Evolutionary conservation across 2,329 filamentous ascomycete species (phyloP).

Genomic region (Pseudogymnoascus destructans): DNA sequence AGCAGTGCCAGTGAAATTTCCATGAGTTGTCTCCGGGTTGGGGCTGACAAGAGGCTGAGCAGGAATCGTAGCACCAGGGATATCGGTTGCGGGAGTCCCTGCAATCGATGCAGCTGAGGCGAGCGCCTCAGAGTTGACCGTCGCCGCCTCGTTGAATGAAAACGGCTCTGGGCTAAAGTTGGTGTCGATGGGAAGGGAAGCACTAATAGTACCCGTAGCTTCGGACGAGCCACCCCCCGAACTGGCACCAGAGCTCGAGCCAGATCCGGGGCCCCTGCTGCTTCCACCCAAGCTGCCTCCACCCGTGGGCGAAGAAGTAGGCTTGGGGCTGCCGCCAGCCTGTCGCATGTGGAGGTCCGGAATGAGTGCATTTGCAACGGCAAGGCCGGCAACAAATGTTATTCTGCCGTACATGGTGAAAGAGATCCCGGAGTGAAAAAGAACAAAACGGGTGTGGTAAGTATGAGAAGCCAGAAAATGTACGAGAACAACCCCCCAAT

Average conservation of each 20-base stretch:
- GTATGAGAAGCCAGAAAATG: neutral
- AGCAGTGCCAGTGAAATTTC: slow-evolving; percentile 49
- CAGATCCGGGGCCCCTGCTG: neutral
- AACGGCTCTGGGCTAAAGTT: slow-evolving; percentile 13
- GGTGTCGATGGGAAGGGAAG: slow-evolving; percentile 3
- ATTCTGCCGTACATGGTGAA: slow-evolving; percentile 3
- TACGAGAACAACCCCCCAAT: neutral
- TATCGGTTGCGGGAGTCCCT: slow-evolving; percentile 19
- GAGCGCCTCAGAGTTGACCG: slow-evolving; percentile 19
- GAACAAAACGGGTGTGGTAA: neutral
- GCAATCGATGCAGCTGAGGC: slow-evolving; percentile 19
- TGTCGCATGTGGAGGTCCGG: neutral
- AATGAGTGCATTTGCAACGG: slow-evolving; percentile 1
- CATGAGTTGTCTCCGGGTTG: slow-evolving; percentile 52
- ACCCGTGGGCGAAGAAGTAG: neutral
- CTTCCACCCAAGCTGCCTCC: neutral
- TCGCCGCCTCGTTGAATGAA: slow-evolving; percentile 19
- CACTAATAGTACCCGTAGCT: neutral
- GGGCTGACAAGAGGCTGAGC: slow-evolving; percentile 33
- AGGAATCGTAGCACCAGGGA: slow-evolving; percentile 20
- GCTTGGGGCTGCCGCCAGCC: neutral
- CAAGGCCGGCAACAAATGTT: neutral
- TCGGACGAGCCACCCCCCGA: neutral
- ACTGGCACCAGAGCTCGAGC: neutral
- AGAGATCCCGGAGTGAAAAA: neutral